Evolutionary conservation across 768 basidiomycete genomes (phyloP).

Genomic region (Lactifluus rugatus): DNA sequence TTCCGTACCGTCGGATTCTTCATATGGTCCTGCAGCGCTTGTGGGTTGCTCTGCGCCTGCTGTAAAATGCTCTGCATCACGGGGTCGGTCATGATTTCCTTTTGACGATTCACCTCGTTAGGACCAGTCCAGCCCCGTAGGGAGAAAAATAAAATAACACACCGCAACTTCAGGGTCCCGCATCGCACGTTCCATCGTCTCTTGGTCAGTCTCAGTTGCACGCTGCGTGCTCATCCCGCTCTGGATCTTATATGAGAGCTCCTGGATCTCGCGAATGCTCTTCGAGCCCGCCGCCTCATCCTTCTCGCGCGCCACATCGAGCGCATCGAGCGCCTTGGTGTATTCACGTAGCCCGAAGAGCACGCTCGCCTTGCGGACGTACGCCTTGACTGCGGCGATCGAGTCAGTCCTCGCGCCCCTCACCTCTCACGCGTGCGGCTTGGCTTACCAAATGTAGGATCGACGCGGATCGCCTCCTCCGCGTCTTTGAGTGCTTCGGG

Average conservation of each 20-base stretch:
- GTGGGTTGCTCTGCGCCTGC: slow-evolving; percentile 85
- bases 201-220: slow-evolving; percentile 79
- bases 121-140: neutral
- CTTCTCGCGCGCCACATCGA: slow-evolving; percentile 64
- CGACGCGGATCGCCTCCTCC: slow-evolving; percentile 85
- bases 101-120: neutral
- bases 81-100: slow-evolving; percentile 83
- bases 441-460: slow-evolving; percentile 67
- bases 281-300: slow-evolving; percentile 61
- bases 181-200: slow-evolving; percentile 91
- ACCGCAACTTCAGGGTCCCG: slow-evolving; percentile 93
- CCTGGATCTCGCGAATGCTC: slow-evolving; percentile 74
- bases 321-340: slow-evolving; percentile 74
- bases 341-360: slow-evolving; percentile 87
- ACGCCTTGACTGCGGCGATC: slow-evolving; percentile 64
- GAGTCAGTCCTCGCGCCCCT: neutral
- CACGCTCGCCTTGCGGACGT: slow-evolving; percentile 87
- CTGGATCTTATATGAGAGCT: slow-evolving; percentile 72
- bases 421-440: neutral
- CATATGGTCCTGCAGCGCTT: slow-evolving; percentile 90
- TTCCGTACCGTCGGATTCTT: slow-evolving; percentile 74
- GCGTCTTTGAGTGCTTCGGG: slow-evolving; percentile 96
- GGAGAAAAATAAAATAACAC: slow-evolving; percentile 28
- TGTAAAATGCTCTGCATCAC: slow-evolving; percentile 92
- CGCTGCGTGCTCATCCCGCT: slow-evolving; percentile 72